Base-by-base conservation (phyloP, 2,329 filamentous ascomycete species). In the Chaetothyriales sp. region DNA sequence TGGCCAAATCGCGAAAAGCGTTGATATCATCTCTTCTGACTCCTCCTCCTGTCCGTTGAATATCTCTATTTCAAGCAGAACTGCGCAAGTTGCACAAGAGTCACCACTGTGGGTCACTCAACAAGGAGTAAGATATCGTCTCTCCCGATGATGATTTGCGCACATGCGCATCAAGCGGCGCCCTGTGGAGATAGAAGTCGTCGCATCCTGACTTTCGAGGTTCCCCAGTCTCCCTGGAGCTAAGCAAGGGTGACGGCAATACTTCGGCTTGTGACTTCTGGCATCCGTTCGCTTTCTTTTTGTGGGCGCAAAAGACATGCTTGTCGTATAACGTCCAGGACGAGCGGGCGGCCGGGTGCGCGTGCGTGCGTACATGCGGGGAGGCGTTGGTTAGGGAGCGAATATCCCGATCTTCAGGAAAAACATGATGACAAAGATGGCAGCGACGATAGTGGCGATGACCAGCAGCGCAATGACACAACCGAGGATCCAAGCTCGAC, bases 401-500 rank as follows among this genome's bases (percentile, higher is more conserved):
- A 57, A 57, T 1, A 55, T 51, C 6, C 53, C 53, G 42, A 57
- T 46, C 44, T 57, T 57, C 5, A 49, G 43, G 10, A 53, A 47
- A 53, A 51, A 58, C 36, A 58, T 43, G 7, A 58, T 4, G n/a
- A 55, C 53, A 18, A 58, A 18, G 19, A 58, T 50, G 18, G 55
- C 25, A 9, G 44, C 55, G n/a, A 48, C 55, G 39, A 55, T 49
- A 19, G 51, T 26, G 42, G 48, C 10, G 12, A 54, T 3, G 43
- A 55, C 53, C 3, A 46, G 48, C 12, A 58, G 32, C 25, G 56
- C 54, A 46, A 68, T 59, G 1, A 65, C 15, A 18, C 66, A 65
- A 2, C 68, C 63, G n/a, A 70, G 57, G 48, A 78, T 66, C 48
- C 68, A 69, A 19, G 69, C 69, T 8, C 72, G 67, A 46, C 68